Conservation (phyloP, 129 eudicot species). For the Flaveria bidentis region DNA sequence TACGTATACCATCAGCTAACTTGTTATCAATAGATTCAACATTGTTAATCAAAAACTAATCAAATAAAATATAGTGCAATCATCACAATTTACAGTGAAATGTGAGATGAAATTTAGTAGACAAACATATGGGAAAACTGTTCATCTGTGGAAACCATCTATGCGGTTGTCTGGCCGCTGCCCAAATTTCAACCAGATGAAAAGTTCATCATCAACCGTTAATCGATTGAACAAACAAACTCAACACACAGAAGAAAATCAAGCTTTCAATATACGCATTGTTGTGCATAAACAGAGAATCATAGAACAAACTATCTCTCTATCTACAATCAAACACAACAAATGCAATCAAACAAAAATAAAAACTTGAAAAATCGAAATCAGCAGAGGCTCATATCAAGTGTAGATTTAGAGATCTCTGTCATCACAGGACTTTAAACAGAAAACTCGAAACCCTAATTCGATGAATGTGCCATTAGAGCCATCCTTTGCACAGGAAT, state of each 20-base stretch:
- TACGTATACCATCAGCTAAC: too few relatives aligned
- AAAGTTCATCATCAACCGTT: too few relatives aligned
- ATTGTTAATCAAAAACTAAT: too few relatives aligned
- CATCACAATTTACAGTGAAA: not conserved
- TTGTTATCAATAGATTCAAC: too few relatives aligned
- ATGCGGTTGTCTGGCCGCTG: constrained; percentile 47
- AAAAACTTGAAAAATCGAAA: not conserved
- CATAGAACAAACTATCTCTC: not conserved
- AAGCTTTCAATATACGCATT: constrained; percentile 30
- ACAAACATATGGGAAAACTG: constrained; percentile 34
- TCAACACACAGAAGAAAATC: not conserved
- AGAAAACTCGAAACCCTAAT: not conserved
- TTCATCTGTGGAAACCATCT: constrained; percentile 41
- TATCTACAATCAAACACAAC: constrained; percentile 25
- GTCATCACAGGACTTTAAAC: constrained; percentile 28
- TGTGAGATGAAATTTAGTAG: constrained; percentile 37
- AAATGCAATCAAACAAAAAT: not conserved
- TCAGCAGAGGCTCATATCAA: constrained; percentile 36
- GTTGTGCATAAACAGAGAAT: constrained; percentile 16
- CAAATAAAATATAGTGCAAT: too few relatives aligned
- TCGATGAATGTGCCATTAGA: constrained; percentile 28
- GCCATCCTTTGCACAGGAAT: constrained; percentile 22
- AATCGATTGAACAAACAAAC: too few relatives aligned
- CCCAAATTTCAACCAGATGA: not conserved
- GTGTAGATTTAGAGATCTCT: constrained; percentile 47